Conservation (phyloP, 441 rosid genomes). For the Bocquillonia castaneifolia region DNA sequence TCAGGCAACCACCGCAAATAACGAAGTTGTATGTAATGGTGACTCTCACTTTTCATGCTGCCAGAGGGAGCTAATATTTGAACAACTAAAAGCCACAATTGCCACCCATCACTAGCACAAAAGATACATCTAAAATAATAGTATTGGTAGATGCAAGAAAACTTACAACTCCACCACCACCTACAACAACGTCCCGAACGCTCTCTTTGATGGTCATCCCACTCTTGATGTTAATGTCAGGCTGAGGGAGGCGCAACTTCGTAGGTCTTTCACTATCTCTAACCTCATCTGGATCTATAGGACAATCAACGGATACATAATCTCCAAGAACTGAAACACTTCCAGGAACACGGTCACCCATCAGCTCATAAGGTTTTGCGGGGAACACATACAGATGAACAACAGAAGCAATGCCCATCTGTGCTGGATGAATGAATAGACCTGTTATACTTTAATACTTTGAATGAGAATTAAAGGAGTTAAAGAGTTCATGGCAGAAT, state of each 20-base stretch:
- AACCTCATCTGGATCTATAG: constrained; percentile 94
- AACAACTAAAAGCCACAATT: background rate
- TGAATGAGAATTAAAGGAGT: constrained; percentile 13
- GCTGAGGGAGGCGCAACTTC: constrained; percentile 90
- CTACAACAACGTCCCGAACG: constrained; percentile 87
- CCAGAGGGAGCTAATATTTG: background rate
- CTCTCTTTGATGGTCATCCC: constrained; percentile 94
- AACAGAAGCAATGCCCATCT: constrained; percentile 98
- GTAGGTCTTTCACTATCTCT: constrained; percentile 97
- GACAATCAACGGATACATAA: constrained; percentile 89
- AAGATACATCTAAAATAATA: background rate
- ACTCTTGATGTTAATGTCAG: constrained; percentile 60
- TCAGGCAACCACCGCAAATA: background rate
- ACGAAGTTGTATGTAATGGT: background rate
- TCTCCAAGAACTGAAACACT: constrained; percentile 92
- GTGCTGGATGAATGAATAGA: constrained; percentile 59
- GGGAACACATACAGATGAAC: constrained; percentile 98
- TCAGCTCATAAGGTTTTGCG: constrained; percentile 77
- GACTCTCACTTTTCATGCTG: background rate
- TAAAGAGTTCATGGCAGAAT: constrained; percentile 8
- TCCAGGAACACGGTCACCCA: constrained; percentile 85
- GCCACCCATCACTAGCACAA: background rate
- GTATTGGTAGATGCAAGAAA: constrained; percentile 12
- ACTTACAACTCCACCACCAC: constrained; percentile 94
- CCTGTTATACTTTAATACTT: constrained; percentile 33